phyloP scores from a whole-genome alignment of 2,329 filamentous ascomycete species.

The Hysterium pulicare region DNA sequence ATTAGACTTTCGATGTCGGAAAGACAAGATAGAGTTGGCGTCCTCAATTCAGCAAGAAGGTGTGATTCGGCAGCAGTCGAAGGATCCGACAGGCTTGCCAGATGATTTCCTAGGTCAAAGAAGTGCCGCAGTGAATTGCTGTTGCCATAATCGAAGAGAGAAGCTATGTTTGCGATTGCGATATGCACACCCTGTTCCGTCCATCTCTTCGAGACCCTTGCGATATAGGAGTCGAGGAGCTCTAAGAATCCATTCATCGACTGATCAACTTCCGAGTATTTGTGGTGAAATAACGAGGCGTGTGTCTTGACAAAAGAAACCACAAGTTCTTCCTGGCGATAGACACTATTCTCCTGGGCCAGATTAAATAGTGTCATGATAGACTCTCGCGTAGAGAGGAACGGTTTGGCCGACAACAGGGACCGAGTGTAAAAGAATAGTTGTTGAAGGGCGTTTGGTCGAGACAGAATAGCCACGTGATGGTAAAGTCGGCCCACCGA shows the following conservation, averaged over 20 bases:
- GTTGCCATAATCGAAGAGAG: neutral
- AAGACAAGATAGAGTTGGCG: neutral
- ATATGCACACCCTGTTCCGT: neutral
- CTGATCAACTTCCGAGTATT: neutral
- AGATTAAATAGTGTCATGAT: constrained; percentile 54
- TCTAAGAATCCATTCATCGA: neutral
- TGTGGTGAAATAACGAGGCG: neutral
- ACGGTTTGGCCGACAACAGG: constrained; percentile 59
- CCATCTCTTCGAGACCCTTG: too few relatives aligned
- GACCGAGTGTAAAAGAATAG: constrained; percentile 5
- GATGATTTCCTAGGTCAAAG: neutral
- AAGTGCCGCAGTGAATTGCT: neutral
- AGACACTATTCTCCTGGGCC: constrained; percentile 21
- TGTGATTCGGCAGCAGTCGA: neutral
- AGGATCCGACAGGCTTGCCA: neutral
- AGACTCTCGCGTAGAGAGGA: constrained; percentile 60
- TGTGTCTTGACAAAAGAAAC: neutral
- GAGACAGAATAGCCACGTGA: constrained; percentile 71
- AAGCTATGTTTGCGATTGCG: neutral
- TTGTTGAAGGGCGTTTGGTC: constrained; percentile 57
- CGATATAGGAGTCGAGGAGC: neutral
- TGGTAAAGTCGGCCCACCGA: constrained; percentile 75
- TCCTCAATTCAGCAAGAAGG: neutral
- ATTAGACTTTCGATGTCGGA: neutral
- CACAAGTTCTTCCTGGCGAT: too few relatives aligned